Percentiles rank a stretch among this genome's conserved stretches.
Evolutionary conservation across 139 green algal species (phyloP).

Genomic region (Edaphochlamys debaryana): DNA sequence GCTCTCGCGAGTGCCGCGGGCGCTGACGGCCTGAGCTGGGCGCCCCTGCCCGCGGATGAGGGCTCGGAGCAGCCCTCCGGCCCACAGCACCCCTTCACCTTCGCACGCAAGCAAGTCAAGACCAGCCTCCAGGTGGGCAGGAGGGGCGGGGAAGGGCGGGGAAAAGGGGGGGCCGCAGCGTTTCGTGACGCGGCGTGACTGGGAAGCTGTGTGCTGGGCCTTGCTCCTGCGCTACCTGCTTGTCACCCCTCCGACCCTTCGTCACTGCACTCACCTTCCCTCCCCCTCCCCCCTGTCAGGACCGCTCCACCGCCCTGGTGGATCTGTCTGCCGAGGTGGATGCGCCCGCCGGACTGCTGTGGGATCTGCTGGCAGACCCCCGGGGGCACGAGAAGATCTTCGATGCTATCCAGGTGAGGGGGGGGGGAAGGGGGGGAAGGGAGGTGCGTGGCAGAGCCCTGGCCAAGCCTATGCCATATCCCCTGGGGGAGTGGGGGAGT

Average conservation of each 20-base stretch:
- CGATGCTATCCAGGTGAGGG: conserved; percentile 53
- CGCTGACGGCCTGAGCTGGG: too few species aligned
- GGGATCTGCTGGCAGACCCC: conserved; percentile 56
- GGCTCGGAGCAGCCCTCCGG: too few species aligned
- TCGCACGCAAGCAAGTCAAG: conserved; percentile 19
- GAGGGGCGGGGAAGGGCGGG: too few species aligned
- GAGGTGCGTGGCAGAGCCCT: background rate
- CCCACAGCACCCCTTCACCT: background rate
- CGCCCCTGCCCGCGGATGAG: background rate
- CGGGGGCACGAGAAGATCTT: conserved; percentile 51
- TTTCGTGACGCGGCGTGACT: background rate
- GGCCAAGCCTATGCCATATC: background rate
- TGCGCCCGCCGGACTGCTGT: conserved; percentile 38
- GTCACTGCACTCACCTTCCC: background rate
- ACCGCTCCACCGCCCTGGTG: conserved; percentile 8
- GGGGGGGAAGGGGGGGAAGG: background rate
- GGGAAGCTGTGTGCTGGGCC: too few species aligned
- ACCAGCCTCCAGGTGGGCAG: background rate
- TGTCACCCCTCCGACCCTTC: background rate
- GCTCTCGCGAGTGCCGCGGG: too few species aligned
- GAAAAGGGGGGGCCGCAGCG: too few species aligned
- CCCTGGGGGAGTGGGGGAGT: background rate
- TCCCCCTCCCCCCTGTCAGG: background rate
- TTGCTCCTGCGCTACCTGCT: background rate
- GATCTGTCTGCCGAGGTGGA: background rate